phyloP scores from a whole-genome alignment of 2,329 filamentous ascomycete species.

The Colletotrichum incanum region DNA sequence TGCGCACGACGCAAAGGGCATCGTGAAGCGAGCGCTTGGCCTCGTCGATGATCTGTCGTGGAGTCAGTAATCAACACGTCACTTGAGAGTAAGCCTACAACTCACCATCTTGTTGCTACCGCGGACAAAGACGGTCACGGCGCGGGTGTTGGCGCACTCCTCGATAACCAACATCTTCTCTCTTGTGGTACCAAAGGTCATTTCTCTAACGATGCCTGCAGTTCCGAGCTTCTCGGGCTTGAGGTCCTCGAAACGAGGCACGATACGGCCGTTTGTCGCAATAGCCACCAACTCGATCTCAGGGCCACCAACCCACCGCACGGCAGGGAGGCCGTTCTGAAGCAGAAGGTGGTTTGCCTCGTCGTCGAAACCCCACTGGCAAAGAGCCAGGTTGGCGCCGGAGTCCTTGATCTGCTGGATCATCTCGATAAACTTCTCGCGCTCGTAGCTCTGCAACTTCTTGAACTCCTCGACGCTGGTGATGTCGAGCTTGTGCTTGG shows the following conservation, averaged over 20 bases:
- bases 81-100: slow-evolving; percentile 28
- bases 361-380: slow-evolving; percentile 99
- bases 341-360: slow-evolving; percentile 98
- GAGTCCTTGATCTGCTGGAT: slow-evolving; percentile 98
- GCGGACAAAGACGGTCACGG: slow-evolving; percentile 95
- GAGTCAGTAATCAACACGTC: slow-evolving; percentile 43
- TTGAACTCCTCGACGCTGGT: slow-evolving; percentile 98
- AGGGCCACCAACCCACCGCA: slow-evolving; percentile 97
- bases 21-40: slow-evolving; percentile 98
- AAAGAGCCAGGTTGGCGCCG: slow-evolving; percentile 96
- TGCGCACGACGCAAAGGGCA: slow-evolving; percentile 96
- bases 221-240: slow-evolving; percentile 91
- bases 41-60: slow-evolving; percentile 93
- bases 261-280: slow-evolving; percentile 97
- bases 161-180: slow-evolving; percentile 99
- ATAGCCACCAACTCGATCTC: slow-evolving; percentile 99
- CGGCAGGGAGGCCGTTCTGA: slow-evolving; percentile 95
- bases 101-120: slow-evolving; percentile 99
- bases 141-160: slow-evolving; percentile 97
- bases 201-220: slow-evolving; percentile 92
- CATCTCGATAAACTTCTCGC: slow-evolving; percentile 98
- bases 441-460: slow-evolving; percentile 95
- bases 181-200: slow-evolving; percentile 96
- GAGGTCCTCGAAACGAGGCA: slow-evolving; percentile 96
- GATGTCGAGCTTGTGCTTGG: slow-evolving; percentile 99